phyloP scores from a whole-genome alignment of 192 early-diverging fungal species.

The Coemansia sp. region DNA sequence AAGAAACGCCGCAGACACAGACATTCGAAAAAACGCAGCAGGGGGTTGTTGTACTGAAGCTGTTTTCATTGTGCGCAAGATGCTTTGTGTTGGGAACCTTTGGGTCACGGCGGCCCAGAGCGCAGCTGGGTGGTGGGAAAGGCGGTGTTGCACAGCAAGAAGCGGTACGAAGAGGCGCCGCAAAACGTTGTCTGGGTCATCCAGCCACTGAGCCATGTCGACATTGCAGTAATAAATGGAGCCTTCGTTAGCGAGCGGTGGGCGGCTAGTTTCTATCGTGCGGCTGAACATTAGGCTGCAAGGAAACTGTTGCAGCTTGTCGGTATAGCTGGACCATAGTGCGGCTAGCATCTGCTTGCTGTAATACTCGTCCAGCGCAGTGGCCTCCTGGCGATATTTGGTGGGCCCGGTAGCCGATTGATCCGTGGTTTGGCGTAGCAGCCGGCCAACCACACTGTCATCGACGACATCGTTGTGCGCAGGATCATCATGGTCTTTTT shows the following conservation, averaged over 20 bases:
- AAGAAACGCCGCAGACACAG: slow-evolving; percentile 23
- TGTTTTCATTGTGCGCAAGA: slow-evolving; percentile 1
- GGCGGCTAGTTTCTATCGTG: not conserved
- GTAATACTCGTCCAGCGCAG: slow-evolving; percentile 12
- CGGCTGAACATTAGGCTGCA: slow-evolving; percentile 11
- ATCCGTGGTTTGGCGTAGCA: slow-evolving; percentile 20
- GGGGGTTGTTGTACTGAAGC: not conserved
- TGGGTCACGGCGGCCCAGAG: slow-evolving; percentile 22
- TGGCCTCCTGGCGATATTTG: slow-evolving; percentile 1
- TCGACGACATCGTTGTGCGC: not conserved
- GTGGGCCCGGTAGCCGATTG: not conserved
- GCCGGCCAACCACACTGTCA: slow-evolving; percentile 14
- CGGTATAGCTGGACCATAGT: slow-evolving; percentile 26
- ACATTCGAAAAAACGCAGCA: not conserved
- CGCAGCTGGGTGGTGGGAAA: not conserved
- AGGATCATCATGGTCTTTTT: not conserved
- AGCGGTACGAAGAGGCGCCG: slow-evolving; percentile 22
- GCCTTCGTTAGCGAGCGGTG: too few relatives aligned
- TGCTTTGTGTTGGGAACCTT: slow-evolving; percentile 6
- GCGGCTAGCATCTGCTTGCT: slow-evolving; percentile 8
- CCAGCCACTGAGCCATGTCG: slow-evolving; percentile 10
- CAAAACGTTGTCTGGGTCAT: slow-evolving; percentile 14
- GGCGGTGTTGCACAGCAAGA: slow-evolving; percentile 1
- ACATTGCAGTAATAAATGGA: too few relatives aligned
- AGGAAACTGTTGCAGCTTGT: slow-evolving; percentile 18